A percentile compares a stretch with the other conserved stretches of the same genome.
Conservation (phyloP, 352 stramenopile species). For the Thalassiosira hispida region DNA sequence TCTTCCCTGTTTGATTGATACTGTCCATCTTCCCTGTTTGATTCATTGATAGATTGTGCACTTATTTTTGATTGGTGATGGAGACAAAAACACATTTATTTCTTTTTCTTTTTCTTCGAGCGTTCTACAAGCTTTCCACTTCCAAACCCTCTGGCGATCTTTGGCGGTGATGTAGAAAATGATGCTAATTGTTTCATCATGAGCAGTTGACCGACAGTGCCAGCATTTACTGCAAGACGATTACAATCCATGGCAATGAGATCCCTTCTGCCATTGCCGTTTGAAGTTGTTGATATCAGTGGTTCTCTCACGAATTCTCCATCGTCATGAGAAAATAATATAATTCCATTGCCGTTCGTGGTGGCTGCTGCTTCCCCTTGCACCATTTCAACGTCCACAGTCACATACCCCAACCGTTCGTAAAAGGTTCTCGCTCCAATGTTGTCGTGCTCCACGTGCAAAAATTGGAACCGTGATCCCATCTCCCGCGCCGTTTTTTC, state of each 20-base stretch:
- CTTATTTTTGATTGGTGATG: no score
- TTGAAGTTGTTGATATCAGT: not conserved
- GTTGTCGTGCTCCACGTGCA: constrained; percentile 59
- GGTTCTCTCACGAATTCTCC: not conserved
- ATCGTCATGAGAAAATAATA: not conserved
- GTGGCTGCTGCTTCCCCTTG: not conserved
- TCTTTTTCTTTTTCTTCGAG: no score
- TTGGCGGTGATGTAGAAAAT: no score
- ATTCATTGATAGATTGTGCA: no score
- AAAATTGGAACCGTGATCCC: constrained; percentile 19
- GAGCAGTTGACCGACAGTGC: constrained; percentile 42
- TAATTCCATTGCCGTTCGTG: constrained; percentile 2
- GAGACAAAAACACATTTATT: no score
- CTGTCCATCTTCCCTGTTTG: no score
- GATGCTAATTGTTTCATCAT: constrained; percentile 47
- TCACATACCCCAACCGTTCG: constrained; percentile 43
- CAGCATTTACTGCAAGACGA: constrained; percentile 42
- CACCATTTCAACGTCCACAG: not conserved
- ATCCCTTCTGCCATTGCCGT: not conserved
- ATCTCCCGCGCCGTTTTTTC: constrained; percentile 39
- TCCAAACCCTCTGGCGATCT: no score
- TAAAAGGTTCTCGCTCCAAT: constrained; percentile 48
- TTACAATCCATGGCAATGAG: constrained; percentile 24
- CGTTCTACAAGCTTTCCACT: no score
- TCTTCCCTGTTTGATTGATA: no score